phyloP scores from a whole-genome alignment of 2,329 filamentous ascomycete genomes.

The Fusarium decemcellulare region DNA sequence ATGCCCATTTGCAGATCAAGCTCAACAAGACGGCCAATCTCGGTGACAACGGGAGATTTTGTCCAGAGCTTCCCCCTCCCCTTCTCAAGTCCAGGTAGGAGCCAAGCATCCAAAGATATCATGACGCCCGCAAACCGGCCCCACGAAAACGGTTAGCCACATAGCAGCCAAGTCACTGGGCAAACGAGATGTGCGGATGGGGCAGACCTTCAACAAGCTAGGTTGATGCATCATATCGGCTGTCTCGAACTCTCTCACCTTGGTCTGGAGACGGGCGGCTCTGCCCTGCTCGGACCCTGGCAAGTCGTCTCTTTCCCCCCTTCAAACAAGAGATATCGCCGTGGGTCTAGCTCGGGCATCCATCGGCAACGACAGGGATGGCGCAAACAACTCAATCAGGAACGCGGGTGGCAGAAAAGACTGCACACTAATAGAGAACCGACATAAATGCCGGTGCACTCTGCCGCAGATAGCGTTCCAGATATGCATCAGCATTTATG shows the following conservation, averaged over 20 bases:
- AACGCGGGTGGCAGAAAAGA: no score
- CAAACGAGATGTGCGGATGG: slow-evolving; percentile 17
- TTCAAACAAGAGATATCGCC: slow-evolving; percentile 30
- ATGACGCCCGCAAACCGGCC: slow-evolving; percentile 18
- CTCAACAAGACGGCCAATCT: slow-evolving; percentile 26
- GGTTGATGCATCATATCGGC: slow-evolving; percentile 15
- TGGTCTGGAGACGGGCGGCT: slow-evolving; percentile 7
- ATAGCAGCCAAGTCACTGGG: slow-evolving; percentile 37
- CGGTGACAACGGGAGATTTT: slow-evolving; percentile 15
- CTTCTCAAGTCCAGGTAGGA: slow-evolving; percentile 4
- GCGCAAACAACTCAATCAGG: slow-evolving; percentile 18
- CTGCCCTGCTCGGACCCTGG: slow-evolving; percentile 21
- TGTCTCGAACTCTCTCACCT: slow-evolving; percentile 1
- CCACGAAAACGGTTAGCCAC: slow-evolving; percentile 41
- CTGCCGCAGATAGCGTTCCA: no score
- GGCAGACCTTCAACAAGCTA: slow-evolving; percentile 14
- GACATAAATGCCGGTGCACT: no score
- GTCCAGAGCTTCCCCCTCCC: slow-evolving; percentile 28
- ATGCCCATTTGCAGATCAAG: slow-evolving; percentile 35
- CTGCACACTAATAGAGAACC: no score
- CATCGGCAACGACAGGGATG: slow-evolving; percentile 38
- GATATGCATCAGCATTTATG: no score
- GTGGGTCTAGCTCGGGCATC: slow-evolving; percentile 37
- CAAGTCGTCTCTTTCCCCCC: slow-evolving; percentile 28
- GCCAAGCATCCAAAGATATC: neutral